These are phyloP conservation scores for Funneliformis mosseae DNA, from an alignment of 192 early-diverging fungal species.

Conservation along the genomic window DNA sequence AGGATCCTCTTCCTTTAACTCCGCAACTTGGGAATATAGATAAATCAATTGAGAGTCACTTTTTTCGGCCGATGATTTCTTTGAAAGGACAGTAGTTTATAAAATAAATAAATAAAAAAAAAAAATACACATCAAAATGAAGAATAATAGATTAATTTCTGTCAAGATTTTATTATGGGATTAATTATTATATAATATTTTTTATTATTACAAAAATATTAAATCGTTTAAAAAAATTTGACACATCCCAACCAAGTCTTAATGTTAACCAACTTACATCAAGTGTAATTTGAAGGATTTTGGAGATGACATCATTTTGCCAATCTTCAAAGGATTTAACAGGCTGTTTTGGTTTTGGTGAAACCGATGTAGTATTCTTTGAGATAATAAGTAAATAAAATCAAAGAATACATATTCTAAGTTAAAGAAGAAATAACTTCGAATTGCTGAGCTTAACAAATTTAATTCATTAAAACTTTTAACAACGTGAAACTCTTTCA, in stretches of 20 bases:
- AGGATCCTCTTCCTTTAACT: slow-evolving; percentile 43
- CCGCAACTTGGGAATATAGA: slow-evolving; percentile 35
- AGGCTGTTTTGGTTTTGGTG: slow-evolving; percentile 37
- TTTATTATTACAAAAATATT: neutral
- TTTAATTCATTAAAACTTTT: too few species aligned
- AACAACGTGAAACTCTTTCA: too few species aligned
- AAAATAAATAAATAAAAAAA: neutral
- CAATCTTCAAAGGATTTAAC: slow-evolving; percentile 67
- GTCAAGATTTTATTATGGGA: neutral
- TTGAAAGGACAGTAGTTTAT: slow-evolving; percentile 8
- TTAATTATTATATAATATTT: neutral
- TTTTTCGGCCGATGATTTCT: slow-evolving; percentile 34
- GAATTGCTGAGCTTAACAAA: neutral
- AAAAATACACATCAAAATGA: neutral
- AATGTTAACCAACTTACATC: slow-evolving; percentile 51
- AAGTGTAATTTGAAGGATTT: slow-evolving; percentile 77
- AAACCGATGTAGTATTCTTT: slow-evolving; percentile 27
- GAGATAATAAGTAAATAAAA: neutral
- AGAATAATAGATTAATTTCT: neutral
- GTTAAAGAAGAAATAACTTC: neutral
- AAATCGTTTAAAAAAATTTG: neutral
- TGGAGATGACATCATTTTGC: slow-evolving; percentile 82
- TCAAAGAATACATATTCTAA: neutral
- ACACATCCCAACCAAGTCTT: neutral
- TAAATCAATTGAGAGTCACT: slow-evolving; percentile 39